phyloP scores from a whole-genome alignment of 495 filamentous ascomycete species.

The Schizothecium vesticola region DNA sequence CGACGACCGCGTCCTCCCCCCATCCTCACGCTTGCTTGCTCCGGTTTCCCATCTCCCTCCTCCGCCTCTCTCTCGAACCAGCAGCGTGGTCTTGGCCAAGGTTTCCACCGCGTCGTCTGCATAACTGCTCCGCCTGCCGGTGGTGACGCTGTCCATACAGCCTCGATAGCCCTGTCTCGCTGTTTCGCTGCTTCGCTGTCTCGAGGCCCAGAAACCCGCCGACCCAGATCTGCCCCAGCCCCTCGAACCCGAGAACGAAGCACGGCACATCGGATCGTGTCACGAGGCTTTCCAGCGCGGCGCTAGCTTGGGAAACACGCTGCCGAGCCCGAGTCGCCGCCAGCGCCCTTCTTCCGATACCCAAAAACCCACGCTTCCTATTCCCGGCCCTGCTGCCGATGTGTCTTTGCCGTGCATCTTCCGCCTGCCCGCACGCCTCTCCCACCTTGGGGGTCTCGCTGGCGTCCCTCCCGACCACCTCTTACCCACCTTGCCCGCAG shows the following conservation, averaged over 20 bases:
- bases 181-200: background rate
- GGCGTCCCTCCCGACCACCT: slow-evolving; percentile 26
- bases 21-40: slow-evolving; percentile 11
- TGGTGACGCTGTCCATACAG: slow-evolving; percentile 6
- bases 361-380: slow-evolving; percentile 10
- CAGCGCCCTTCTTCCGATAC: slow-evolving; percentile 27
- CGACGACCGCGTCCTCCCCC: slow-evolving; percentile 22
- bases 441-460: slow-evolving; percentile 10
- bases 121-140: slow-evolving; percentile 8
- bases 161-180: slow-evolving; percentile 9
- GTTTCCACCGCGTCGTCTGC: slow-evolving; percentile 9
- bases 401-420: slow-evolving; percentile 29
- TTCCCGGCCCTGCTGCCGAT: slow-evolving; percentile 30
- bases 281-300: slow-evolving; percentile 20
- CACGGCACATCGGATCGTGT: slow-evolving; percentile 30
- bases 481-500: background rate
- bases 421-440: slow-evolving; percentile 16
- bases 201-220: background rate
- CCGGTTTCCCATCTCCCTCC: slow-evolving; percentile 9
- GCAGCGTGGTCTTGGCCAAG: background rate
- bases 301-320: slow-evolving; percentile 14
- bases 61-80: background rate
- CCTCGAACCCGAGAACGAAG: slow-evolving; percentile 13
- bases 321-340: slow-evolving; percentile 16
- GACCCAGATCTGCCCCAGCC: background rate